Evolutionary conservation across 2,329 filamentous ascomycete species (phyloP), one percentile per base, ranked within the genome.

Genomic region (Aspergillus carbonarius): DNA sequence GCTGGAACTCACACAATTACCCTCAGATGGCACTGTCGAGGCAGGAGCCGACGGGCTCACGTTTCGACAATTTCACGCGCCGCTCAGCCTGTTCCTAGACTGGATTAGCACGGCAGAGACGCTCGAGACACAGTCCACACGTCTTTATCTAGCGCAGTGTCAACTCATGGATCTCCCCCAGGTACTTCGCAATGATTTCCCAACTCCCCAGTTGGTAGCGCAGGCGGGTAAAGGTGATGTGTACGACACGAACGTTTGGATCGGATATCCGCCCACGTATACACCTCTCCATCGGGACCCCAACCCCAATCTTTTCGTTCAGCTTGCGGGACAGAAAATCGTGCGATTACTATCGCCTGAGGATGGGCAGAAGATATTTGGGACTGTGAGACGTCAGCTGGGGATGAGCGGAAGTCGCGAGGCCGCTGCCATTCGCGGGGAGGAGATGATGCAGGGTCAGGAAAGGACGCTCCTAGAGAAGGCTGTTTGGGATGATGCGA

Each of bases 251-350:
- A 96, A 90, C 66, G 79, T 98, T 44, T 99, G 93, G 93, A 82
- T 98, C 12, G 95, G 95, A 0, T 80, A 88, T 13, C 86, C 92
- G 39, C 92, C 92, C 0, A 97, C 93, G 0, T 92, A 92, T 66
- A 97, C 95, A 0, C 92, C 95, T 3, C 79, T 96, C 3, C 95
- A 99, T 74, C 85, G 90, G 55, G 95, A 99, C 69, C 95, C 95
- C 0, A 98, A 98, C 68, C 92, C 92, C 0, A 99, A 99, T 70
- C 68, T 97, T 0, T 96, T 98, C 72, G 85, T 91, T 47, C 95
- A 99, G 74, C 74, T 98, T 12, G 85, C 85, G 15, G 86, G 91
- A 4, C 75, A 71, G 53, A 99, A 99, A 74, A 72, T 78, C 0
- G 79, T 97, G 15, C 82, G 92, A n/a, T 72, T 97, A 12, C 81